Evolutionary conservation across 2,329 filamentous ascomycete genomes (phyloP), one percentile per base, ranked within the genome.

Genomic region (Neonectria sp.): DNA sequence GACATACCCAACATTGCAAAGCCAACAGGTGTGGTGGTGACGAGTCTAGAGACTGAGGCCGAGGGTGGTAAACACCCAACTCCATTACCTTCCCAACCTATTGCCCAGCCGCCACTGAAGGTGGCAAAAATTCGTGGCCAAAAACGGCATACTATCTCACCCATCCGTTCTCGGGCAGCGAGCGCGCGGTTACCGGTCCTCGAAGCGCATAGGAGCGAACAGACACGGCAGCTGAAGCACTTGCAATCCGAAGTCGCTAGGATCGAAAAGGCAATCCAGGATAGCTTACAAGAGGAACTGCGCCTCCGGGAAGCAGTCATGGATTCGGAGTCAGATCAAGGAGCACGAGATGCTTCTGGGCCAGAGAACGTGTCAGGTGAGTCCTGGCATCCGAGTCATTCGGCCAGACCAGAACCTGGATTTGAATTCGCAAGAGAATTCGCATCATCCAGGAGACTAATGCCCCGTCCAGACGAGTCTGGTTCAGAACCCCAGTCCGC

Each of bases 181-280:
- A 81, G 79, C 55, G 79, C 81, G 49, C 77, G 80, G n/a, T 68
- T 82, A 25, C 77, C 80, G 11, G 67, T 81, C 15, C 62, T 82
- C 25, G 79, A 81, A 71, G 79, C 80, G 25, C 78, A 75, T 46
- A 74, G 80, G 33, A 77, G 71, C 58, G 76, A 80, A 27, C 77
- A 88, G 71, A 81, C 84, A 63, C 79, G 82, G n/a, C 85, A 82
- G 66, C 73, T 89, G 21, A 81, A 82, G 60, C 76, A 81, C 24
- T 73, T 88, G 40, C 80, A 85, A 65, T 82, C 84, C 5, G 83
- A 88, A 73, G 80, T 86, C 25, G 79, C 80, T 24, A 82, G 80
- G 21, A 81, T 89, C 40, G 80, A 88, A 73, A 81, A 81, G 27
- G 87, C 89, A 66, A 81, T 86, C 15, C 78, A 81, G 29, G 76